phyloP scores from a whole-genome alignment of 306 rosid genomes.

The Benincasa hispida region DNA sequence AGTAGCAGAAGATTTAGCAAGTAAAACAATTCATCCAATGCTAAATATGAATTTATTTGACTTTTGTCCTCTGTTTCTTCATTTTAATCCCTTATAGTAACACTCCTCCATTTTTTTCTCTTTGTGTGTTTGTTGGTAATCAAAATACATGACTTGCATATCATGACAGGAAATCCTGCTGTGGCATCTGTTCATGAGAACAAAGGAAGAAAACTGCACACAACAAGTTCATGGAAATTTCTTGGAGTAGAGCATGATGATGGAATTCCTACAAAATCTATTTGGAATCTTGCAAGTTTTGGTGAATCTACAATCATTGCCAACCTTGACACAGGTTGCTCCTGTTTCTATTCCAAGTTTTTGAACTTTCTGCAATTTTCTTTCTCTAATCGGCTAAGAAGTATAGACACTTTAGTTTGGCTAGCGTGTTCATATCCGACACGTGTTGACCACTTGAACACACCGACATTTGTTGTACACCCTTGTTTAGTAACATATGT shows the following conservation, averaged over 20 bases:
- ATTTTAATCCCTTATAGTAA: no score
- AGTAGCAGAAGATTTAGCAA: conserved; percentile 24
- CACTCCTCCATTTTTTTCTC: background rate
- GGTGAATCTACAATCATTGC: conserved; percentile 57
- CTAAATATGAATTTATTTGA: background rate
- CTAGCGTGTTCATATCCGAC: no score
- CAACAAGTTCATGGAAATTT: conserved; percentile 57
- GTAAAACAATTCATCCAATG: conserved; percentile 15
- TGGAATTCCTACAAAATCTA: conserved; percentile 14
- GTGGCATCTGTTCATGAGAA: conserved; percentile 28
- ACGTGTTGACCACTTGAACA: no score
- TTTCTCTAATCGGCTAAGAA: no score
- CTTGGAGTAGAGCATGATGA: conserved; percentile 28
- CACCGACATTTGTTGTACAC: no score
- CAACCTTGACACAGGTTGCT: conserved; percentile 51
- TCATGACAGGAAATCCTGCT: conserved; percentile 26
- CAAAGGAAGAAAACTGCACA: conserved; percentile 28
- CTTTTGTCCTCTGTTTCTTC: background rate
- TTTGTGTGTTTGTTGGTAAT: background rate
- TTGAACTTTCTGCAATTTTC: background rate
- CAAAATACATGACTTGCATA: background rate
- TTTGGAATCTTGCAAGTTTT: conserved; percentile 34
- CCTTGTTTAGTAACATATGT: no score
- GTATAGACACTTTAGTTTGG: no score
- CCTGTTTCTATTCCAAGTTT: background rate